Percentiles rank a stretch among this genome's conserved stretches.
These are phyloP conservation scores for Fonsecaea pedrosoi DNA, from an alignment of 2,329 filamentous ascomycete genomes.

Conservation along the genomic window DNA sequence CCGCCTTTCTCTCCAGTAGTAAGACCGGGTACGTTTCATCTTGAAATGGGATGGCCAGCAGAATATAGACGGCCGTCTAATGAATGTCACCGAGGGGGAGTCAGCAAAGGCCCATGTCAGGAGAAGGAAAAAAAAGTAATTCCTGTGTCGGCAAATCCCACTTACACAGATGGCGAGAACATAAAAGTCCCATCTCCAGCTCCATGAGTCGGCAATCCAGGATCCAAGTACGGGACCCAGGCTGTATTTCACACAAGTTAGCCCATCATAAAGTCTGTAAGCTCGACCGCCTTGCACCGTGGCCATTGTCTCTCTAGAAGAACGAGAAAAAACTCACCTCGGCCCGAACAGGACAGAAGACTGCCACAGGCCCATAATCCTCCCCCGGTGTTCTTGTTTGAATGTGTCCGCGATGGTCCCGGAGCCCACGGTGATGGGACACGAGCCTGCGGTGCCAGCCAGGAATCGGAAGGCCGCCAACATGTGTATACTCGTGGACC, in stretches of 20 bases:
- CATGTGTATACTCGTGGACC: constrained; percentile 59
- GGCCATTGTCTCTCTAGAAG: no score
- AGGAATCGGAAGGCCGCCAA: constrained; percentile 64
- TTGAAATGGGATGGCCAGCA: neutral
- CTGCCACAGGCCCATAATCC: constrained; percentile 51
- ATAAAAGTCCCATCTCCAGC: constrained; percentile 58
- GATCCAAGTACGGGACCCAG: constrained; percentile 30
- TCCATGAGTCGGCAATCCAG: constrained; percentile 36
- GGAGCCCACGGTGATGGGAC: constrained; percentile 57
- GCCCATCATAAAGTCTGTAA: no score
- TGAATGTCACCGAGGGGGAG: neutral
- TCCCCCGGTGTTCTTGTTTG: constrained; percentile 53
- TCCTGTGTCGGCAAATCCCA: no score
- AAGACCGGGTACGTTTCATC: constrained; percentile 46
- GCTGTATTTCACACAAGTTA: neutral
- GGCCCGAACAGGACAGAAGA: constrained; percentile 46
- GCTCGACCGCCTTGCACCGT: no score
- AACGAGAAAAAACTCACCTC: constrained; percentile 29
- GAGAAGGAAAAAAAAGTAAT: neutral
- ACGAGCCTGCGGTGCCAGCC: constrained; percentile 61
- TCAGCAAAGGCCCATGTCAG: neutral
- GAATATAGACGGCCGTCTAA: neutral
- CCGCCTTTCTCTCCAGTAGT: constrained; percentile 49
- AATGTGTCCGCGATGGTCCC: constrained; percentile 55
- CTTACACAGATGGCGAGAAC: constrained; percentile 51